Evolutionary conservation across 2,329 filamentous ascomycete species (phyloP).

Genomic region (Calonectria henricotiae): DNA sequence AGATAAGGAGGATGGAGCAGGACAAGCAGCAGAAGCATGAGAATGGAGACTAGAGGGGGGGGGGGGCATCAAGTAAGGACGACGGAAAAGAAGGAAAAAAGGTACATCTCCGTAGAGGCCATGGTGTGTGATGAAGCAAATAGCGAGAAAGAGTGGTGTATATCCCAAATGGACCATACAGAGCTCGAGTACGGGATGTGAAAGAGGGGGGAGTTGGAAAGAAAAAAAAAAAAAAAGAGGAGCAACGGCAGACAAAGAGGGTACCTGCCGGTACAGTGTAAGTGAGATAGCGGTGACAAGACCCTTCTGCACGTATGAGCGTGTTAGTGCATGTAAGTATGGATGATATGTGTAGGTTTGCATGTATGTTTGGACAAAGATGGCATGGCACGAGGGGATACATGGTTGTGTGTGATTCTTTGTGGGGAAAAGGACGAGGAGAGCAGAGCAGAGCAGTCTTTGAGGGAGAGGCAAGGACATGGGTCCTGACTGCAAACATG

Average conservation of each 20-base stretch:
- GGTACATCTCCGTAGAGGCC: background rate
- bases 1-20: background rate
- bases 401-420: slow-evolving; percentile 33
- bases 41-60: background rate
- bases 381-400: slow-evolving; percentile 29
- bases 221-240: slow-evolving; percentile 4
- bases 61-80: background rate
- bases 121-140: background rate
- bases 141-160: background rate
- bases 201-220: slow-evolving; percentile 5
- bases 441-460: slow-evolving; percentile 1
- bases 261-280: slow-evolving; percentile 23
- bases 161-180: slow-evolving; percentile 9
- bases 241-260: slow-evolving; percentile 6
- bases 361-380: slow-evolving; percentile 35
- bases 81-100: background rate
- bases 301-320: slow-evolving; percentile 1
- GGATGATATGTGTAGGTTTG: slow-evolving; percentile 18
- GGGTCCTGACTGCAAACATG: slow-evolving; percentile 20
- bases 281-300: slow-evolving; percentile 23
- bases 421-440: slow-evolving; percentile 30
- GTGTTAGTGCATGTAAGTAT: slow-evolving; percentile 18
- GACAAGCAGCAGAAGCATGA: background rate
- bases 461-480: slow-evolving; percentile 12
- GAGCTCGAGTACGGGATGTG: slow-evolving; percentile 9